These are phyloP conservation scores for Microcera coccophila DNA, from an alignment of 2,329 filamentous ascomycete genomes.

Conservation along the genomic window DNA sequence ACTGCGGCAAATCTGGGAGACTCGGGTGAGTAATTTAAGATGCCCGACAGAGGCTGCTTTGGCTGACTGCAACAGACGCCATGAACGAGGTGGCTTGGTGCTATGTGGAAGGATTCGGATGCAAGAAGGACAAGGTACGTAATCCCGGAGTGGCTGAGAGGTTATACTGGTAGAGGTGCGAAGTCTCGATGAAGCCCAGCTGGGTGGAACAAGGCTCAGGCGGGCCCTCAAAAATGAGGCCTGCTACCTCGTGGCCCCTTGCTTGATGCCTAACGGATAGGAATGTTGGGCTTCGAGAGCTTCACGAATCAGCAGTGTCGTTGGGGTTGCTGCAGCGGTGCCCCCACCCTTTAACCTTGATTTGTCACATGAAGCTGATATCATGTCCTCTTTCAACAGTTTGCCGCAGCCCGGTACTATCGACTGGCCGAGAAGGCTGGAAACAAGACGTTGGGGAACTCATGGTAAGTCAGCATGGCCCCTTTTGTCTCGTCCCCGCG, in stretches of 20 bases:
- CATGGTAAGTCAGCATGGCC: constrained; percentile 66
- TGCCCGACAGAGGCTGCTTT: constrained; percentile 5
- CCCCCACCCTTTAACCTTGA: constrained; percentile 16
- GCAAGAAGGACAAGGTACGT: constrained; percentile 96
- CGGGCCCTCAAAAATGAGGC: constrained; percentile 4
- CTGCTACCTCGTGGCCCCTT: constrained; percentile 3
- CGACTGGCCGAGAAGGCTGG: constrained; percentile 85
- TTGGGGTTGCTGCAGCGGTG: constrained; percentile 2
- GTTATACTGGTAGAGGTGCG: not conserved
- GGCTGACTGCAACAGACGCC: constrained; percentile 57
- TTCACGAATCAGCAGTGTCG: constrained; percentile 7
- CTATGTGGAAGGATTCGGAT: constrained; percentile 93
- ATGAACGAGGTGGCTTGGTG: constrained; percentile 98
- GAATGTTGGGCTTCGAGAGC: constrained; percentile 39
- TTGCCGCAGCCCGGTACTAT: constrained; percentile 82
- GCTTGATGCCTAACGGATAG: constrained; percentile 18
- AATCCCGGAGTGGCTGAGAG: too few relatives aligned
- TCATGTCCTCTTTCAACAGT: constrained; percentile 46
- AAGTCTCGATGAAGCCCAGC: not conserved
- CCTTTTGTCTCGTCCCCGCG: not conserved
- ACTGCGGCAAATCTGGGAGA: constrained; percentile 95
- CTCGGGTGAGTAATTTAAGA: constrained; percentile 52
- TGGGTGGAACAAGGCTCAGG: not conserved
- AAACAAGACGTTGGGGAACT: constrained; percentile 86
- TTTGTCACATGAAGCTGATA: constrained; percentile 49